A percentile compares a stretch with the other conserved stretches of the same genome.
These are phyloP conservation scores for Backusella morwellensis DNA, from an alignment of 192 early-diverging fungal genomes.

Conservation along the genomic window DNA sequence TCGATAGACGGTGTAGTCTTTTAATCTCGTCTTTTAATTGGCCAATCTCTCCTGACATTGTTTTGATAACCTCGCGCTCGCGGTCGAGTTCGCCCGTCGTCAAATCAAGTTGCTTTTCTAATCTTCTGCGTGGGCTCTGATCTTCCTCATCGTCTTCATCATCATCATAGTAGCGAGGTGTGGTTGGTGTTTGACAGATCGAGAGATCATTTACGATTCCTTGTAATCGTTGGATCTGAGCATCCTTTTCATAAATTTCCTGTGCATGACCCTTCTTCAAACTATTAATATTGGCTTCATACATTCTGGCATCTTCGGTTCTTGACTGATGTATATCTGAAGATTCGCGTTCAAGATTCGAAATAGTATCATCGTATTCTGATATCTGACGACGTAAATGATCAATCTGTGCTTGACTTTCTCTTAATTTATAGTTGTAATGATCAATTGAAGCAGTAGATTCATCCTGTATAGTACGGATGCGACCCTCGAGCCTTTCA, in stretches of 20 bases:
- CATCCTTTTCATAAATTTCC: constrained; percentile 26
- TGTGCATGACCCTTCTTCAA: constrained; percentile 34
- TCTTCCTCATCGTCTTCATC: not conserved
- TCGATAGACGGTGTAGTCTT: not conserved
- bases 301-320: constrained; percentile 39
- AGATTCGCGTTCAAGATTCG: constrained; percentile 29
- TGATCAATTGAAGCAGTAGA: not conserved
- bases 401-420: constrained; percentile 29
- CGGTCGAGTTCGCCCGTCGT: constrained; percentile 6
- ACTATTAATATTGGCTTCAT: constrained; percentile 34
- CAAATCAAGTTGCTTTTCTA: constrained; percentile 34
- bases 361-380: constrained; percentile 14
- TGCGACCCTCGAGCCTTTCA: constrained; percentile 13
- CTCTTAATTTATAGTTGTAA: not conserved
- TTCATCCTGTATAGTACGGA: constrained; percentile 10
- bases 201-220: constrained; percentile 1
- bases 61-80: not conserved
- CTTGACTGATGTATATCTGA: constrained; percentile 38
- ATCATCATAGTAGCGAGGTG: not conserved
- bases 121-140: not conserved
- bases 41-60: not conserved
- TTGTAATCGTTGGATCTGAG: constrained; percentile 25
- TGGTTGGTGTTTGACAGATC: not conserved
- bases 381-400: constrained; percentile 12
- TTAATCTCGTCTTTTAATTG: constrained; percentile 4